Evolutionary conservation across 176 grass and related monocot genomes (phyloP), one percentile per base, ranked within the genome.

Genomic region (Carex littledalei): DNA sequence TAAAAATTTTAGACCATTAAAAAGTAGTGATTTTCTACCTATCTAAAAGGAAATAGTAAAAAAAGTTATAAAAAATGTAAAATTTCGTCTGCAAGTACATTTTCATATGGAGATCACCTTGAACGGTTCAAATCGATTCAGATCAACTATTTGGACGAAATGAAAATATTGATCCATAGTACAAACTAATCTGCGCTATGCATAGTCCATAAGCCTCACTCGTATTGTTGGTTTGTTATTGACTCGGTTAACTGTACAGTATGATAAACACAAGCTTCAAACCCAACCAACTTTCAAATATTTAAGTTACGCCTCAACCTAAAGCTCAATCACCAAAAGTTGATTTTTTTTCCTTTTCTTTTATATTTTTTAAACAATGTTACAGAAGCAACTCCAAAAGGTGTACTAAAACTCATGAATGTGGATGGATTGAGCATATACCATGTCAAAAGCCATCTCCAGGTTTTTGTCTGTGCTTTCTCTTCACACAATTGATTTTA

Each of bases 361-460:
- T 65, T 31, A 14, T 63, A 63, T 24, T 72, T 18, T 53, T 53
- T 75, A 6, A 56, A 32, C 8, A 78, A 78, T 50, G 26, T 70
- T 86, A 26, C 88, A 94, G 94, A 97, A 97, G 90, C 91, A 63
- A 97, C 91, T 84, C 94, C 94, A 43, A 97, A 97, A 87, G 91
- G 91, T 74, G 24, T 94, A n/a, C 88, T 92, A 62, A 97, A 94
- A 77, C 61, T 97, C 55, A 94, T 94, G 94, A 94, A 94, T 66
- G 79, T 94, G n/a, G 88, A 97, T 62, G 85, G 94, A 4, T 83
- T 97, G 88, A 97, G 85, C 75, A 92, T 94, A 97, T 97, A 94
- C 85, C 91, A 97, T 86, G 90, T 94, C 53, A 97, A 97, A 87
- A 97, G 91, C 84, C 94, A 97, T 88, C 83, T 97, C 35, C 94